Conservation (phyloP, 176 grass and related monocot species). For the Triticum monococcum region DNA sequence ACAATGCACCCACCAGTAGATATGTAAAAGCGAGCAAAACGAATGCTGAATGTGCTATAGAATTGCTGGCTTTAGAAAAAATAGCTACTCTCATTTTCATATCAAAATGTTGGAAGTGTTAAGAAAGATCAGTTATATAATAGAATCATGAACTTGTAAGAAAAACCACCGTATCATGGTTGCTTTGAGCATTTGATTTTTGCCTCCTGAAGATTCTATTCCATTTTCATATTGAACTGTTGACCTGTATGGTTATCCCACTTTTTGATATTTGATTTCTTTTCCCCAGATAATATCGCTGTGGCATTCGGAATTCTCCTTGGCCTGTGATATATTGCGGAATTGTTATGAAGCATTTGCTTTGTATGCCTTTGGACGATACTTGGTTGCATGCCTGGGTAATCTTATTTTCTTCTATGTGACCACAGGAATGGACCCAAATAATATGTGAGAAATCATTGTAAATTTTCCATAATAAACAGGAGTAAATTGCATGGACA, state of each 20-base stretch:
- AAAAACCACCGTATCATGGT: not conserved
- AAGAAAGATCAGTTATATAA: not conserved
- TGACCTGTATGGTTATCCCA: conserved; percentile 22
- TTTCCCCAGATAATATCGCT: conserved; percentile 75
- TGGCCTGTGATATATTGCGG: conserved; percentile 86
- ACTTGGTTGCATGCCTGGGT: conserved; percentile 91
- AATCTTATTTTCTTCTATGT: conserved; percentile 10
- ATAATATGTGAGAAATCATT: not conserved
- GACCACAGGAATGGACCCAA: not conserved
- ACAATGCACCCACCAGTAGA: not conserved
- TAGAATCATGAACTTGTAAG: not conserved
- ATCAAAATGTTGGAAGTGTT: not conserved
- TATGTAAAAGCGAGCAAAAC: not conserved
- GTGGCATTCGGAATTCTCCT: conserved; percentile 63
- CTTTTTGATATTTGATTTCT: conserved; percentile 21
- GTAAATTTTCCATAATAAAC: not conserved
- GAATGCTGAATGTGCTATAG: not conserved
- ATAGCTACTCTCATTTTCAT: not conserved
- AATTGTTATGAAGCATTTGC: conserved; percentile 98
- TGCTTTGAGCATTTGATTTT: not conserved
- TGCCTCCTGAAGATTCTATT: not conserved
- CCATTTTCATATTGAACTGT: not conserved
- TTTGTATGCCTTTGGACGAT: conserved; percentile 76
- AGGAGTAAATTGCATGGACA: not conserved
- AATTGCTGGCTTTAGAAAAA: not conserved